Base-by-base conservation (phyloP, 2,329 filamentous ascomycete genomes). In the Sarocladium oryzae region DNA sequence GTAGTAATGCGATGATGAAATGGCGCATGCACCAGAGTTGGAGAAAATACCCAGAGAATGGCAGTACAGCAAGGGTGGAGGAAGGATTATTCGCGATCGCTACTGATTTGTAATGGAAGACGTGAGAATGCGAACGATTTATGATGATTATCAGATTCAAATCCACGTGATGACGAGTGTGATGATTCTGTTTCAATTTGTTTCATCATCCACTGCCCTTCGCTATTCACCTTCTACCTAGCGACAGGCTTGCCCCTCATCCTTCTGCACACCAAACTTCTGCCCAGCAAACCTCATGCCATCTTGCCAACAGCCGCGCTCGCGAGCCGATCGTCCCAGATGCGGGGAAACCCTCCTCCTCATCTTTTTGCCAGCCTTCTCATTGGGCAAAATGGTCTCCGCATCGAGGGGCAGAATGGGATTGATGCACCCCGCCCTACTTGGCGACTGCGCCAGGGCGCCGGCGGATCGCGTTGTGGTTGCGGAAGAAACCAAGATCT, bases 301-400 rank as follows among this genome's bases (percentile, higher is more conserved):
- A 20, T 30, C 28, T n/a, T 30, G 28, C 28, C 46, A 49, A 49
- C 46, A 49, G 46, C 46, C 46, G 46, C 46, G 21, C 33, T 49
- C 28, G 46, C 30, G 16, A 49, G 46, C 46, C 46, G 46, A 48
- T 26, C 26, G 16, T 48, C 10, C 4, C 10, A 48, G 26, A 49
- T 36, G 46, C 46, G 46, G 46, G 46, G 46, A 21, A 49, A 16
- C 33, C 46, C 20, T n/a, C 20, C 20, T 37, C 4, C 21, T 36
- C 46, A 28, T 10, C 9, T 8, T 36, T 16, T 11, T 49, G 18
- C 20, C 37, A 30, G 28, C 18, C 24, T 18, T 49, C 33, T 49
- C 18, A 49, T 49, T 49, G 46, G 40, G 32, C 46, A 18, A 20
- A 23, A 23, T 13, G 46, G 24, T n/a, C 30, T 49, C 46, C 46